phyloP scores from a whole-genome alignment of 2,329 filamentous ascomycete species.

The Aspergillus udagawae region DNA sequence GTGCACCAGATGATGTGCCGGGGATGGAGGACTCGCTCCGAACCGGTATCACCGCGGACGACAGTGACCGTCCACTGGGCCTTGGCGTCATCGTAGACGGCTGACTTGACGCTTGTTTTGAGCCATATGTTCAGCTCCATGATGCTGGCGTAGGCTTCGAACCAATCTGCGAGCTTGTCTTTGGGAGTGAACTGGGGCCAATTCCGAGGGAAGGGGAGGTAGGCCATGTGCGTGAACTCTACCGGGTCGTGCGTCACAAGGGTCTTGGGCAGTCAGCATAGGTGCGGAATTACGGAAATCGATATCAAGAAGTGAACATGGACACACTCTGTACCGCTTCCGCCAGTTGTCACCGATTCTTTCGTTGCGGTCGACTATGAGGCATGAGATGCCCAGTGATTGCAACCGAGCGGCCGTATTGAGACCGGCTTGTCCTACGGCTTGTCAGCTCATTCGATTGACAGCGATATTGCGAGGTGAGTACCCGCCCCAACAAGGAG shows the following conservation, averaged over 20 bases:
- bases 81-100: constrained; percentile 36
- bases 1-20: constrained; percentile 48
- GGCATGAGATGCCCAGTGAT: constrained; percentile 35
- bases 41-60: constrained; percentile 17
- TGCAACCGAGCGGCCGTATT: constrained; percentile 41
- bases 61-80: constrained; percentile 39
- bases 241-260: constrained; percentile 41
- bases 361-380: constrained; percentile 45
- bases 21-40: constrained; percentile 31
- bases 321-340: constrained; percentile 43
- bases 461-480: not conserved
- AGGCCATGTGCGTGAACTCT: constrained; percentile 37
- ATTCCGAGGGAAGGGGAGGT: constrained; percentile 39
- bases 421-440: constrained; percentile 40
- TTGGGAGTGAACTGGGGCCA: constrained; percentile 44
- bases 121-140: constrained; percentile 50
- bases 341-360: constrained; percentile 50
- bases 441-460: not conserved
- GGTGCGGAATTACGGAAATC: not conserved
- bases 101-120: constrained; percentile 36
- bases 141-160: constrained; percentile 46
- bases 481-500: constrained; percentile 41
- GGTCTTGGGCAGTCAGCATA: constrained; percentile 15
- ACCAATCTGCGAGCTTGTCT: constrained; percentile 48
- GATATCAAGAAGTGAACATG: not conserved